Percentiles rank a stretch among this genome's conserved stretches.
Evolutionary conservation across 176 grass and related monocot genomes (phyloP).

Genomic region (Luzula sylvatica): DNA sequence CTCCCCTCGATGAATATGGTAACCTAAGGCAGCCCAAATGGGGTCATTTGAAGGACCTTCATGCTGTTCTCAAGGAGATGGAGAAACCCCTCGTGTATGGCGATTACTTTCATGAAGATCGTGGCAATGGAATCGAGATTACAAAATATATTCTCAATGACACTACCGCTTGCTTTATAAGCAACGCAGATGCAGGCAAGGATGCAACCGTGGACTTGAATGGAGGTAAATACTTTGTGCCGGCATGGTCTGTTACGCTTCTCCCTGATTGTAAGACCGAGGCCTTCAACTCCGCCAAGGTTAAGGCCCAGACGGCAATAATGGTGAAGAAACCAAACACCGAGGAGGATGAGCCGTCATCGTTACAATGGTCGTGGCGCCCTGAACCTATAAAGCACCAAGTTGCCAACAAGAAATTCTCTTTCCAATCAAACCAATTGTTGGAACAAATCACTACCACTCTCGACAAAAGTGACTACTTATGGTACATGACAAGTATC

Average conservation of each 20-base stretch:
- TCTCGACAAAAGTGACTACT: constrained; percentile 60
- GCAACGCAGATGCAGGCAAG: constrained; percentile 31
- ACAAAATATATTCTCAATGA: constrained; percentile 35
- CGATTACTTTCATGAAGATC: constrained; percentile 16
- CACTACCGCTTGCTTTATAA: constrained; percentile 48
- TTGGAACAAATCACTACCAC: constrained; percentile 28
- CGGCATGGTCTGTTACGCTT: no score
- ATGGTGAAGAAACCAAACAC: no score
- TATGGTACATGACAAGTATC: constrained; percentile 69
- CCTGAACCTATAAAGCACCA: constrained; percentile 11
- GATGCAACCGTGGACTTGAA: constrained; percentile 40
- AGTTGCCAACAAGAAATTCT: background rate
- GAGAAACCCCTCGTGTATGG: constrained; percentile 52
- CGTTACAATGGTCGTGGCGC: constrained; percentile 32
- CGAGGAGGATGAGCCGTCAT: background rate
- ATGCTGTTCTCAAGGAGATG: constrained; percentile 37
- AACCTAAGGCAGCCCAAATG: no score
- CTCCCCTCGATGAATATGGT: constrained; percentile 88
- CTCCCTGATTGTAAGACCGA: constrained; percentile 52
- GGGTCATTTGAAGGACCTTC: no score
- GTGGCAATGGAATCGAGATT: constrained; percentile 17
- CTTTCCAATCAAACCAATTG: constrained; percentile 19
- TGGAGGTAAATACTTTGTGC: constrained; percentile 22
- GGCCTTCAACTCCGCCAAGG: constrained; percentile 64
- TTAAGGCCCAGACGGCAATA: constrained; percentile 49